These are phyloP conservation scores for Trichoderma sp. DNA, from an alignment of 2,329 filamentous ascomycete species.

Conservation along the genomic window DNA sequence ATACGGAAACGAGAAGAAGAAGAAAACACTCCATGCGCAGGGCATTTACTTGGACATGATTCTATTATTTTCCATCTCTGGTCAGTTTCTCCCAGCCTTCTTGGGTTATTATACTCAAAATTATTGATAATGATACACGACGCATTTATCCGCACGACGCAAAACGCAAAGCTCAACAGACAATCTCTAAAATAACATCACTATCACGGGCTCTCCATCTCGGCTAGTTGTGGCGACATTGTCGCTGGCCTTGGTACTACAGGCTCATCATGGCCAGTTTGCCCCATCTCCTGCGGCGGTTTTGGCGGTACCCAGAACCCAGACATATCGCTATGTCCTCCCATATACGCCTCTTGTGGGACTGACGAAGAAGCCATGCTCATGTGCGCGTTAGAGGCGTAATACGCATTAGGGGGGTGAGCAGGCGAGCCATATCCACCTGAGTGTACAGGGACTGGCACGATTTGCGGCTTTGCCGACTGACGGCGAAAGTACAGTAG, in stretches of 20 bases:
- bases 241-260: neutral
- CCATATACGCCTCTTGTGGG: conserved; percentile 20
- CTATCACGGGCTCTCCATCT: conserved; percentile 22
- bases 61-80: neutral
- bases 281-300: conserved; percentile 19
- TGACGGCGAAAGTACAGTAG: conserved; percentile 23
- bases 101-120: neutral
- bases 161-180: neutral
- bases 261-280: neutral
- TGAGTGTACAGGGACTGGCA: conserved; percentile 12
- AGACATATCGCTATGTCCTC: neutral
- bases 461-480: neutral
- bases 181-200: neutral
- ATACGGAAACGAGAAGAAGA: neutral
- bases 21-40: neutral
- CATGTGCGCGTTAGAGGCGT: conserved; percentile 14
- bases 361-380: conserved; percentile 7
- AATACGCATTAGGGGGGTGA: conserved; percentile 8
- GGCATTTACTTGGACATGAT: neutral
- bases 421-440: conserved; percentile 9
- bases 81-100: neutral
- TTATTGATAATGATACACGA: neutral
- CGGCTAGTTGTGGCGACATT: conserved; percentile 18
- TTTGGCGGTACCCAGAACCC: conserved; percentile 17
- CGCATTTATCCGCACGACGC: neutral